phyloP scores from a whole-genome alignment of 345 rosid genomes.

The Populus simonii region DNA sequence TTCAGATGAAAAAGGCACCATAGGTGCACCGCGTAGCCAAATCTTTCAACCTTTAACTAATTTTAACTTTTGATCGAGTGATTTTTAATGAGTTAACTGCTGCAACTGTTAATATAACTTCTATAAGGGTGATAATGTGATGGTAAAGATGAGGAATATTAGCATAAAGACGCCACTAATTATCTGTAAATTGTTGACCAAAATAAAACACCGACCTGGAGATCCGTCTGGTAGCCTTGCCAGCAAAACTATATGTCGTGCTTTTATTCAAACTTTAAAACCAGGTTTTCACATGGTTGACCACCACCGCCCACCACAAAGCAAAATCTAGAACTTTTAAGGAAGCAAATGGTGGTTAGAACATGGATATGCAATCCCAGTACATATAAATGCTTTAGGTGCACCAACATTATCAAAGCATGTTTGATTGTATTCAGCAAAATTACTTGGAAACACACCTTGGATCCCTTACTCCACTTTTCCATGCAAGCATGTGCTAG shows the following conservation, averaged over 20 bases:
- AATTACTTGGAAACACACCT: slow-evolving; percentile 8
- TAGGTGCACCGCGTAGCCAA: not conserved
- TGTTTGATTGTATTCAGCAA: slow-evolving; percentile 25
- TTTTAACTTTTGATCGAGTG: too few relatives aligned
- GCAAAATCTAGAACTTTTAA: slow-evolving; percentile 20
- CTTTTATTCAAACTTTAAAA: not conserved
- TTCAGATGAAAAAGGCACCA: too few relatives aligned
- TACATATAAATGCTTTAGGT: slow-evolving; percentile 29
- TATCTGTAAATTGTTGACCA: not conserved
- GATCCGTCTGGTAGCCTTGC: slow-evolving; percentile 30
- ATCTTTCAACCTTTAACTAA: not conserved
- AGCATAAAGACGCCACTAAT: slow-evolving; percentile 12
- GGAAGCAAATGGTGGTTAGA: slow-evolving; percentile 33
- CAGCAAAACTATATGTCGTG: slow-evolving; percentile 5
- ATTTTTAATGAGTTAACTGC: not conserved
- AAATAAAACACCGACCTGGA: slow-evolving; percentile 30
- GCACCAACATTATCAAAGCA: slow-evolving; percentile 33
- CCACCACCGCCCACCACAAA: slow-evolving; percentile 14
- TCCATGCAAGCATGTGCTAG: slow-evolving; percentile 47
- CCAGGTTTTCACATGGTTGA: slow-evolving; percentile 24
- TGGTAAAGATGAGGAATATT: not conserved
- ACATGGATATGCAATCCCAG: not conserved
- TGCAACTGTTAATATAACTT: not conserved
- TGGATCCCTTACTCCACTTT: slow-evolving; percentile 28
- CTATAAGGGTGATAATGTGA: slow-evolving; percentile 12